Conservation (phyloP, 2,329 filamentous ascomycete species). For the Penicillium sp. region DNA sequence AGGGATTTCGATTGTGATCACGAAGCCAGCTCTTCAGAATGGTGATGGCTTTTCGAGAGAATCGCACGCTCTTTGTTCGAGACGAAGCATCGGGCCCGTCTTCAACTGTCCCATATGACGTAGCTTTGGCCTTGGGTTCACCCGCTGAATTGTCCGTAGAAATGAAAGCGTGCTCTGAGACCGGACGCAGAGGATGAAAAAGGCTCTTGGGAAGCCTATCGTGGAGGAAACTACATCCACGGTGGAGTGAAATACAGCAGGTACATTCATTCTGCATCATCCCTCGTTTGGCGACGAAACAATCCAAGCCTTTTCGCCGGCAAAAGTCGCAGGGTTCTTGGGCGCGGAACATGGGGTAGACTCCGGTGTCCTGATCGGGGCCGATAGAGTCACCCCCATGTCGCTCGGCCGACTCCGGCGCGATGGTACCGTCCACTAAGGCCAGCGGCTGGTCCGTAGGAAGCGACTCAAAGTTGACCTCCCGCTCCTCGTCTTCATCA, state of each 20-base stretch:
- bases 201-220: slow-evolving; percentile 37
- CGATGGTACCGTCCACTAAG: slow-evolving; percentile 29
- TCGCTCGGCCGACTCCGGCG: slow-evolving; percentile 17
- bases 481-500: slow-evolving; percentile 35
- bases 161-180: slow-evolving; percentile 39
- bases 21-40: slow-evolving; percentile 80
- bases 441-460: slow-evolving; percentile 38
- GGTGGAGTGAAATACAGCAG: slow-evolving; percentile 43
- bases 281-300: slow-evolving; percentile 42
- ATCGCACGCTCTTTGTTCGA: slow-evolving; percentile 66
- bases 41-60: slow-evolving; percentile 73
- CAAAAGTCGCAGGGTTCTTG: slow-evolving; percentile 44
- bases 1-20: slow-evolving; percentile 73
- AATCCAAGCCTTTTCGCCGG: slow-evolving; percentile 42
- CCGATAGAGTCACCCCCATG: slow-evolving; percentile 16
- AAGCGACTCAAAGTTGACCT: slow-evolving; percentile 36
- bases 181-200: slow-evolving; percentile 41
- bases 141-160: slow-evolving; percentile 35
- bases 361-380: slow-evolving; percentile 23
- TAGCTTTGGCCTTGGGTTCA: slow-evolving; percentile 38
- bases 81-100: slow-evolving; percentile 35
- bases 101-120: slow-evolving; percentile 28
- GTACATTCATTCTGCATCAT: slow-evolving; percentile 42
- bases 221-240: slow-evolving; percentile 44
- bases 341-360: slow-evolving; percentile 41